A percentile compares a stretch with the other conserved stretches of the same genome.
phyloP scores from a whole-genome alignment of 2,329 filamentous ascomycete species.

The Claviceps fusiformis region DNA sequence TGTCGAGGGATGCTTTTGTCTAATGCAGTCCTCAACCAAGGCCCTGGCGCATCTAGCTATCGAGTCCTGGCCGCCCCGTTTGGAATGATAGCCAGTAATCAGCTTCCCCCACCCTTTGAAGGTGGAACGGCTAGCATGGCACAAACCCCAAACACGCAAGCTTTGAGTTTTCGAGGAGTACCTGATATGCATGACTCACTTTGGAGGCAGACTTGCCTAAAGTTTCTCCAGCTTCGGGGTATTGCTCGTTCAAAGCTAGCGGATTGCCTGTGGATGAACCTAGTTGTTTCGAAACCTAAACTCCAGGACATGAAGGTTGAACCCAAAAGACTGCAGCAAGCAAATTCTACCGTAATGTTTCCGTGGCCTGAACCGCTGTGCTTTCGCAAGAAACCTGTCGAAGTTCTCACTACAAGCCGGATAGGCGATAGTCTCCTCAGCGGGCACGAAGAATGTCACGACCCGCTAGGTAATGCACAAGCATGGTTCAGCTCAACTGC shows the following conservation, averaged over 20 bases:
- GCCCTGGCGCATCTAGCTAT: constrained; percentile 26
- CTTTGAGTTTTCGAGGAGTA: constrained; percentile 27
- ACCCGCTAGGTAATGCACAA: constrained; percentile 34
- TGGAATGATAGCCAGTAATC: constrained; percentile 25
- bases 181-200: constrained; percentile 26
- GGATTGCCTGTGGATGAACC: constrained; percentile 35
- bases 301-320: constrained; percentile 28
- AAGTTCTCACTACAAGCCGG: constrained; percentile 24
- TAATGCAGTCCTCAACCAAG: constrained; percentile 28
- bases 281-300: constrained; percentile 34
- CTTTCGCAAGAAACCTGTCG: constrained; percentile 34
- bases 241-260: constrained; percentile 30
- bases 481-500: constrained; percentile 31
- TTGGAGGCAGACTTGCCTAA: constrained; percentile 38
- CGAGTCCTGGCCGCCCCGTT: constrained; percentile 42
- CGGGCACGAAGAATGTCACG: constrained; percentile 29
- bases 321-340: constrained; percentile 24
- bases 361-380: constrained; percentile 42
- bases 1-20: constrained; percentile 34
- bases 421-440: constrained; percentile 25
- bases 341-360: constrained; percentile 25
- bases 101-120: constrained; percentile 9
- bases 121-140: constrained; percentile 23
- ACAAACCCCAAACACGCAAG: constrained; percentile 40
- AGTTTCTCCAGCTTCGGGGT: constrained; percentile 35